phyloP scores from a whole-genome alignment of 2,329 filamentous ascomycete species.

The Stachybotrys chlorohalonatus region DNA sequence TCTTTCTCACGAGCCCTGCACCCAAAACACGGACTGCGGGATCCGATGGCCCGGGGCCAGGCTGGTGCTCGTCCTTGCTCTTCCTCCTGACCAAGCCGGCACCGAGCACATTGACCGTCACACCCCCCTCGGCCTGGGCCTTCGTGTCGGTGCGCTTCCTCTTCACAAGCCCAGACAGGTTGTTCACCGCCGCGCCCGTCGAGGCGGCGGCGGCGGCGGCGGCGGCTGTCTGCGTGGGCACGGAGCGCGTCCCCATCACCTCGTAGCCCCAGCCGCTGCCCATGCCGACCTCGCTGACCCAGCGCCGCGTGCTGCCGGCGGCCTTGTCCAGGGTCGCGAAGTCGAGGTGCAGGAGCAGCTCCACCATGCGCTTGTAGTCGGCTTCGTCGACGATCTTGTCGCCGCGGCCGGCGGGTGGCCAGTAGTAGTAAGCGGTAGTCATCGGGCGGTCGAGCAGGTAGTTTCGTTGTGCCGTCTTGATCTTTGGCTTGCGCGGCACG shows the following conservation, averaged over 20 bases:
- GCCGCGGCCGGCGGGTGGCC: constrained; percentile 54
- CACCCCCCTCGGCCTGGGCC: constrained; percentile 8
- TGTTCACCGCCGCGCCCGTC: constrained; percentile 25
- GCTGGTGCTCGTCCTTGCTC: constrained; percentile 28
- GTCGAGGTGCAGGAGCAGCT: constrained; percentile 64
- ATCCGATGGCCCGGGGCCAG: constrained; percentile 4
- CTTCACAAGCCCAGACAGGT: constrained; percentile 39
- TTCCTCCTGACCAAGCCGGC: constrained; percentile 45
- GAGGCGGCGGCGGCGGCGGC: constrained; percentile 6
- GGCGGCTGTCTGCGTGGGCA: constrained; percentile 3
- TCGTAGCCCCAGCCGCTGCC: constrained; percentile 42
- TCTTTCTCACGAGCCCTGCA: constrained; percentile 45
- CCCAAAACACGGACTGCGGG: constrained; percentile 36
- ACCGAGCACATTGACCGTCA: constrained; percentile 36
- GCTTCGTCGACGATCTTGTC: constrained; percentile 53
- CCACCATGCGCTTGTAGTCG: constrained; percentile 58
- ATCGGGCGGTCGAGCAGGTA: constrained; percentile 40
- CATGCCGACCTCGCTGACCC: constrained; percentile 57
- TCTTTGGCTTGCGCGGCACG: constrained; percentile 50
- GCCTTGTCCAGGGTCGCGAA: constrained; percentile 60
- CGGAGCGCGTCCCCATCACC: constrained; percentile 35
- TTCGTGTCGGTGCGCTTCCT: constrained; percentile 29
- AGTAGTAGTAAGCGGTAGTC: constrained; percentile 54
- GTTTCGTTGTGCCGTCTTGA: constrained; percentile 50
- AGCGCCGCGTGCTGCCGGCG: constrained; percentile 55